Evolutionary conservation across 202 grass and related monocot genomes (phyloP).

Genomic region (Carex arenaria): DNA sequence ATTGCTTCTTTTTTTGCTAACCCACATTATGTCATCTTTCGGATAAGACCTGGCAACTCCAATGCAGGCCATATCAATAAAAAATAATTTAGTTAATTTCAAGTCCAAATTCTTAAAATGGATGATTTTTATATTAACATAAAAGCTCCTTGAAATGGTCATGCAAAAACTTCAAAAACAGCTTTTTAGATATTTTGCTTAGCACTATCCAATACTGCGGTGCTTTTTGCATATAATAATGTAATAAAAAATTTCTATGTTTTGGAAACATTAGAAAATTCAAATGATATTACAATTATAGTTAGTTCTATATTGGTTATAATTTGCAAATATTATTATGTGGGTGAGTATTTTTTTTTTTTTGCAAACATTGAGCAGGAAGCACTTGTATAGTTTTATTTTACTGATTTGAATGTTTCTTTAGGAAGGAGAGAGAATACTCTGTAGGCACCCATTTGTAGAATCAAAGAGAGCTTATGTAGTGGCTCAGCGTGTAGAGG

Average conservation of each 20-base stretch:
- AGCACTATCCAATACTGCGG: background rate
- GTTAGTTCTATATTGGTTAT: background rate
- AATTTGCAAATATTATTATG: background rate
- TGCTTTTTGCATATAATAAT: background rate
- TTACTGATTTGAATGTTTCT: slow-evolving; percentile 26
- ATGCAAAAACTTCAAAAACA: background rate
- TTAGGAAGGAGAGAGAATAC: slow-evolving; percentile 82
- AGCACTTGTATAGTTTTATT: slow-evolving; percentile 12
- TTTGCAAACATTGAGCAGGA: background rate
- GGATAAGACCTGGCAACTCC: background rate
- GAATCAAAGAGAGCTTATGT: slow-evolving; percentile 98
- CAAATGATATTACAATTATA: background rate
- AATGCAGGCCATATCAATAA: background rate
- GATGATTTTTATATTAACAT: background rate
- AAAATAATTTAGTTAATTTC: background rate
- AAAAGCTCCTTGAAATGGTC: background rate
- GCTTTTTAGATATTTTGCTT: background rate
- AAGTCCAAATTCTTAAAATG: background rate
- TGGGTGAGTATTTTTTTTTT: background rate
- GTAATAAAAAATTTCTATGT: background rate
- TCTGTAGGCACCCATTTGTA: slow-evolving; percentile 88
- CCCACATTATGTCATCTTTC: slow-evolving; percentile 14
- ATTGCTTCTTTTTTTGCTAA: background rate
- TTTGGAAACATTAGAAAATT: background rate
- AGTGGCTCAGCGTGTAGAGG: slow-evolving; percentile 81